Percentiles rank a stretch among this genome's conserved stretches.
Evolutionary conservation across 495 filamentous ascomycete species (phyloP).

Genomic region (Penicillium ochrochloron): DNA sequence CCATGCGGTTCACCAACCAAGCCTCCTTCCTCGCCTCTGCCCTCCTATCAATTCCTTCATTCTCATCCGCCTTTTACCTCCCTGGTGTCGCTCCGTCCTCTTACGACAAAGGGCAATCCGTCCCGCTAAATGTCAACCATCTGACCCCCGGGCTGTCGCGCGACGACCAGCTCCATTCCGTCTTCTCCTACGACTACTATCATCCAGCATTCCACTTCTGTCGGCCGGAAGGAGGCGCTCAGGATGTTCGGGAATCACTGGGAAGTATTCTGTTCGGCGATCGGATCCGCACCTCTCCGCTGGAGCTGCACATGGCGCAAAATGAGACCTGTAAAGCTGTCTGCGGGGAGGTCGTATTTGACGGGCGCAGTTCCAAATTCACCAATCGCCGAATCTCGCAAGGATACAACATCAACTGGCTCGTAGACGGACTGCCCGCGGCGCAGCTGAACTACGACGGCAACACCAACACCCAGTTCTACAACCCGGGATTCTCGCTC

Average conservation of each 20-base stretch:
- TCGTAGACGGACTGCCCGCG: conserved; percentile 91
- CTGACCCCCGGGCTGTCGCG: conserved; percentile 82
- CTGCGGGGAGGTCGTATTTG: conserved; percentile 69
- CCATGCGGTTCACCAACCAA: conserved; percentile 47
- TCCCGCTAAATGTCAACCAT: conserved; percentile 91
- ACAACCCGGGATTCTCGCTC: conserved; percentile 85
- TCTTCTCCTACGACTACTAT: conserved; percentile 95
- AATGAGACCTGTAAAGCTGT: conserved; percentile 86
- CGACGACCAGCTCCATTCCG: conserved; percentile 83
- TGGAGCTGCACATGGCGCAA: conserved; percentile 78
- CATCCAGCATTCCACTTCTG: conserved; percentile 86
- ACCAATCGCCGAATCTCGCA: conserved; percentile 80
- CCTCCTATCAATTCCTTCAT: conserved; percentile 42
- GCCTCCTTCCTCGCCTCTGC: conserved; percentile 33
- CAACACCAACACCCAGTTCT: conserved; percentile 74
- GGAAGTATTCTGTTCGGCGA: conserved; percentile 97
- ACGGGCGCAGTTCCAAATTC: conserved; percentile 70
- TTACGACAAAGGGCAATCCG: conserved; percentile 73
- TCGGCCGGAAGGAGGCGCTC: conserved; percentile 70
- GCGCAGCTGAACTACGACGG: conserved; percentile 76
- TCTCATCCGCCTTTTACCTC: conserved; percentile 86
- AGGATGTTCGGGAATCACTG: conserved; percentile 81
- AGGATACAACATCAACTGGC: conserved; percentile 90
- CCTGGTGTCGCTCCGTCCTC: conserved; percentile 95
- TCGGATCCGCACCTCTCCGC: conserved; percentile 89